Evolutionary conservation across 2,329 filamentous ascomycete genomes (phyloP).

Genomic region (Sporothrix phasma): DNA sequence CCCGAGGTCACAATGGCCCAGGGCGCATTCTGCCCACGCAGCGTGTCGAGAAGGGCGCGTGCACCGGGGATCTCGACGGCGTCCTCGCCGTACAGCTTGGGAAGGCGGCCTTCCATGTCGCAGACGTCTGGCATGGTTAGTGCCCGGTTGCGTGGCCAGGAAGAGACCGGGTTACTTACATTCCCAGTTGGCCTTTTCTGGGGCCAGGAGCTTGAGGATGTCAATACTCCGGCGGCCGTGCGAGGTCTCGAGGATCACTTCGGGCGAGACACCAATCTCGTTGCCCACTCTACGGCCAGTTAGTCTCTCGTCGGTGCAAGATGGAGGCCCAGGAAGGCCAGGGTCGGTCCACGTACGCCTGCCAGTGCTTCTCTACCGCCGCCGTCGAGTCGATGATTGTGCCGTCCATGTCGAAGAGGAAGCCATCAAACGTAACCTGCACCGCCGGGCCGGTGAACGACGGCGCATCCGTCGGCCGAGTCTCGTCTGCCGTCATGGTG

Average conservation of each 20-base stretch:
- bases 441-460: conserved; percentile 32
- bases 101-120: conserved; percentile 67
- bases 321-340: not conserved
- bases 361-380: conserved; percentile 71
- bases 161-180: conserved; percentile 48
- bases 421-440: conserved; percentile 41
- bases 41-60: conserved; percentile 54
- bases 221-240: conserved; percentile 89
- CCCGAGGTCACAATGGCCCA: conserved; percentile 87
- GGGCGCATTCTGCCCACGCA: conserved; percentile 50
- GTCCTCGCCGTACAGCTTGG: conserved; percentile 63
- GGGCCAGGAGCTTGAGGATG: conserved; percentile 65
- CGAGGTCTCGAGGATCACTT: conserved; percentile 77
- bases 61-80: conserved; percentile 82
- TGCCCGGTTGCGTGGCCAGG: not conserved
- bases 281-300: conserved; percentile 52
- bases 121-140: conserved; percentile 52
- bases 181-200: conserved; percentile 84
- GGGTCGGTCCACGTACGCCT: conserved; percentile 38
- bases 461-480: conserved; percentile 15
- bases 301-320: not conserved
- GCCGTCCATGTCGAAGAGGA: conserved; percentile 69
- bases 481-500: conserved; percentile 10
- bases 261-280: conserved; percentile 76
- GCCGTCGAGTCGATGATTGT: conserved; percentile 75